Percentiles rank a stretch among this genome's conserved stretches.
phyloP scores from a whole-genome alignment of 1,284 basidiomycete genomes.

The Naganishia sp. region DNA sequence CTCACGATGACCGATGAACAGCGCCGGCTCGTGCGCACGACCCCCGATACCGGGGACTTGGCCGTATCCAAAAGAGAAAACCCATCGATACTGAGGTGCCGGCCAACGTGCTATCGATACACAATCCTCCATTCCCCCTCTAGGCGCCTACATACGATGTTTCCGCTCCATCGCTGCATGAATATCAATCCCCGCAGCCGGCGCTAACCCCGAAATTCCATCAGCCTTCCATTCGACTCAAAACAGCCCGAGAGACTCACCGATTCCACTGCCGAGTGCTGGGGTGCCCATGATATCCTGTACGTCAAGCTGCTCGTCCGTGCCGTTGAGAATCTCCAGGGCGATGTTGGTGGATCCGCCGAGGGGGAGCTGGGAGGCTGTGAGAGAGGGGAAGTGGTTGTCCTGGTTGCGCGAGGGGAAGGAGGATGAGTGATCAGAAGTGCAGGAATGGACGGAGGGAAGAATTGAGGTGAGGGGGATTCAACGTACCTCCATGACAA shows the following conservation, averaged over 20 bases:
- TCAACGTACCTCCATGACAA: slow-evolving; percentile 69
- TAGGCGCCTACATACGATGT: slow-evolving; percentile 55
- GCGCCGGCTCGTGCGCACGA: no score
- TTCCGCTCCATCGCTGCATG: slow-evolving; percentile 75
- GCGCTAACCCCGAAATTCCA: neutral
- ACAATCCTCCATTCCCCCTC: no score
- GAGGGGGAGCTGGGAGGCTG: slow-evolving; percentile 46
- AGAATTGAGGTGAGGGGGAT: neutral
- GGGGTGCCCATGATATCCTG: slow-evolving; percentile 65
- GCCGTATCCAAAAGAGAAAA: neutral
- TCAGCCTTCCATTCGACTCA: neutral
- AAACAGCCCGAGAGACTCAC: slow-evolving; percentile 19
- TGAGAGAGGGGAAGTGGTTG: slow-evolving; percentile 36
- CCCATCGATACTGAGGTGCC: neutral
- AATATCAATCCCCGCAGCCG: slow-evolving; percentile 56
- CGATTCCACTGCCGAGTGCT: slow-evolving; percentile 8
- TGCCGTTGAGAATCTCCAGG: slow-evolving; percentile 86
- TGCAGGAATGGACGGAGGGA: slow-evolving; percentile 38
- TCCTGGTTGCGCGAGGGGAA: slow-evolving; percentile 11
- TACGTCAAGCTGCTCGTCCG: slow-evolving; percentile 76
- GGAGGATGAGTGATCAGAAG: neutral
- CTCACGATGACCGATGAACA: no score
- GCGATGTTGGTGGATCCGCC: slow-evolving; percentile 67
- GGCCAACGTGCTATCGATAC: no score
- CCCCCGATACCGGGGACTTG: no score